These are phyloP conservation scores for Thielaviopsis populi DNA, from an alignment of 2,329 filamentous ascomycete genomes.

Conservation along the genomic window DNA sequence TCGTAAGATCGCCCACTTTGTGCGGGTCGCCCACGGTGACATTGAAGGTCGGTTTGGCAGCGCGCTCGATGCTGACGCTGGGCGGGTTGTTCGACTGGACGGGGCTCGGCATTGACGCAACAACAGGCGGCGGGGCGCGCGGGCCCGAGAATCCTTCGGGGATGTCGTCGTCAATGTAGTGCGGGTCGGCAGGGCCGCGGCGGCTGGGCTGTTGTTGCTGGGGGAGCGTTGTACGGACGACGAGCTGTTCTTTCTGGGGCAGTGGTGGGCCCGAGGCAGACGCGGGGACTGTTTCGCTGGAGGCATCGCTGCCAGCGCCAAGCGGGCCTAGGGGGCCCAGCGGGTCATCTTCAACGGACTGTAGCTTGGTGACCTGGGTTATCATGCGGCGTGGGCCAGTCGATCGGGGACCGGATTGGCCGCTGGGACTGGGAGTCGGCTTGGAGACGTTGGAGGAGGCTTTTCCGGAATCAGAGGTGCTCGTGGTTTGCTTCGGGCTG, in stretches of 20 bases:
- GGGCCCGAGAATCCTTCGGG: slow-evolving; percentile 30
- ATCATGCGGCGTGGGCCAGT: slow-evolving; percentile 45
- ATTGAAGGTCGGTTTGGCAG: slow-evolving; percentile 77
- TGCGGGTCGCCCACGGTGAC: slow-evolving; percentile 92
- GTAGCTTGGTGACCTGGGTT: slow-evolving; percentile 61
- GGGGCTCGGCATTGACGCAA: slow-evolving; percentile 38
- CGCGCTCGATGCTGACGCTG: slow-evolving; percentile 83
- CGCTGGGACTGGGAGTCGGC: slow-evolving; percentile 21
- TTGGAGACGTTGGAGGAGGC: slow-evolving; percentile 19
- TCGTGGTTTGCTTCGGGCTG: slow-evolving; percentile 22
- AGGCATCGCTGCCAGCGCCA: slow-evolving; percentile 29
- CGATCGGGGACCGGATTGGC: slow-evolving; percentile 17
- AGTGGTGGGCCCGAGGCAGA: slow-evolving; percentile 45
- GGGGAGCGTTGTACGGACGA: slow-evolving; percentile 43
- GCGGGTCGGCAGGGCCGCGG: slow-evolving; percentile 36
- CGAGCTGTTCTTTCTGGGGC: slow-evolving; percentile 52
- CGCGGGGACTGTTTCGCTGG: slow-evolving; percentile 23
- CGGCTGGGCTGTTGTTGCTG: slow-evolving; percentile 26
- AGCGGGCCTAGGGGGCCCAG: slow-evolving; percentile 62
- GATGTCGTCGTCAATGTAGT: slow-evolving; percentile 45
- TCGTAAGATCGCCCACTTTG: slow-evolving; percentile 93
- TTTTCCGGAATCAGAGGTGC: slow-evolving; percentile 22
- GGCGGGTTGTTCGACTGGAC: slow-evolving; percentile 44
- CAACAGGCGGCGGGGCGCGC: slow-evolving; percentile 51
- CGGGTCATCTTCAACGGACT: slow-evolving; percentile 56